These are phyloP conservation scores for Sedum album DNA, from an alignment of 164 flowering plant species.

Conservation along the genomic window DNA sequence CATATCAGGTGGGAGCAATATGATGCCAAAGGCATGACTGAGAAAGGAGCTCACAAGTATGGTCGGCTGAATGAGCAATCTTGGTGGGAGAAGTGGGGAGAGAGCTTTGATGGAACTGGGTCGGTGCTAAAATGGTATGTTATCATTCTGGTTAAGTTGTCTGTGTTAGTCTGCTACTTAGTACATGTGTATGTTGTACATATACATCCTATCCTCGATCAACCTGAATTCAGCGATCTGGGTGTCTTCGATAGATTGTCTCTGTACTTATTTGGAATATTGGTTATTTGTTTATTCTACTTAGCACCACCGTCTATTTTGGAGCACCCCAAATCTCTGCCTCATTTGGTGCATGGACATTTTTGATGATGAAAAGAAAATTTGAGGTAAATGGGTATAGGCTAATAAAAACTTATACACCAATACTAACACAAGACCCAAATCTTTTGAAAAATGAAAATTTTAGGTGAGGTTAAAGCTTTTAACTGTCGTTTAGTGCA, in stretches of 20 bases:
- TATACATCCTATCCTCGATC: background rate
- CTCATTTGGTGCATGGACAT: no score
- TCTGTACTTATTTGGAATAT: no score
- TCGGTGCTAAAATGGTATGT: slow-evolving; percentile 87
- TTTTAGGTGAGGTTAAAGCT: no score
- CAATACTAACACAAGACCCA: no score
- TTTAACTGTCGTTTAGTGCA: no score
- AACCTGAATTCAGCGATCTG: background rate
- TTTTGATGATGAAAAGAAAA: no score
- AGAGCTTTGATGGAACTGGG: slow-evolving; percentile 93
- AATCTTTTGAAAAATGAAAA: no score
- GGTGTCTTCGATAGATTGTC: background rate
- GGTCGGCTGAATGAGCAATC: slow-evolving; percentile 95
- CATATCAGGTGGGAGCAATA: slow-evolving; percentile 90
- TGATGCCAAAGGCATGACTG: slow-evolving; percentile 97
- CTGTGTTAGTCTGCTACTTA: background rate
- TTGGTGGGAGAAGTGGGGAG: slow-evolving; percentile 99
- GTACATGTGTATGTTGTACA: background rate
- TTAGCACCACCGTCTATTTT: no score
- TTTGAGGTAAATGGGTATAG: no score
- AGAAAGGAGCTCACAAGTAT: slow-evolving; percentile 95
- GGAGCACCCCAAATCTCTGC: no score
- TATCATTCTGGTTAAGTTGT: background rate
- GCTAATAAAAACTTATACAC: no score
- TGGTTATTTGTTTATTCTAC: no score